Evolutionary conservation across 345 rosid species (phyloP).

Genomic region (Brassica juncea): DNA sequence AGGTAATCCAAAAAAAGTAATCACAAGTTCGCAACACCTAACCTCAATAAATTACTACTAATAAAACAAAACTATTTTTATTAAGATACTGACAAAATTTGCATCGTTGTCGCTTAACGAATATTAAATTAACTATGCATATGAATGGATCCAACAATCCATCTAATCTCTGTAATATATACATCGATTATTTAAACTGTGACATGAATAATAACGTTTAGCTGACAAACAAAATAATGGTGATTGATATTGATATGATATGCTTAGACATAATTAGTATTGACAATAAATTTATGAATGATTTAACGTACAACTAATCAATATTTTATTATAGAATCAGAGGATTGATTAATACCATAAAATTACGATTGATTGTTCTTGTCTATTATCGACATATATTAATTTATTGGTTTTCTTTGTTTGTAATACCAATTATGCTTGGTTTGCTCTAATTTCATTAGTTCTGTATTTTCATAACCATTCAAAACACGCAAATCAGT

Average conservation of each 20-base stretch:
- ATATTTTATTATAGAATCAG: neutral
- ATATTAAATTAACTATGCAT: conserved; percentile 24
- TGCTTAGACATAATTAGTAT: neutral
- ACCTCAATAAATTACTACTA: conserved; percentile 18
- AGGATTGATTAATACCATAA: neutral
- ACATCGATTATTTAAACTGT: neutral
- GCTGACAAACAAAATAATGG: conserved; percentile 6
- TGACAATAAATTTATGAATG: neutral
- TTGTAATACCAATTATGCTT: neutral
- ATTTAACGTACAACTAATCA: neutral
- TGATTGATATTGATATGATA: neutral
- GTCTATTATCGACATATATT: neutral
- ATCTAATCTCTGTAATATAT: neutral
- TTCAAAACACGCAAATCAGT: neutral
- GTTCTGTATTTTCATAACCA: neutral
- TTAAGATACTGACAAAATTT: conserved; percentile 27
- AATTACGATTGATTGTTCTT: neutral
- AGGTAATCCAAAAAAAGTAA: conserved; percentile 36
- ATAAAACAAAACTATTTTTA: neutral
- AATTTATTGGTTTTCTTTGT: neutral
- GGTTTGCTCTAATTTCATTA: neutral
- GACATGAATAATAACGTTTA: conserved; percentile 21
- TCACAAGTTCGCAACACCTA: conserved; percentile 31
- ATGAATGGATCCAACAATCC: conserved; percentile 23
- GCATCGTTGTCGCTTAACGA: conserved; percentile 29